Evolutionary conservation across 129 eudicot species (phyloP), one percentile per base, ranked within the genome.

Genomic region (Logfia minima): DNA sequence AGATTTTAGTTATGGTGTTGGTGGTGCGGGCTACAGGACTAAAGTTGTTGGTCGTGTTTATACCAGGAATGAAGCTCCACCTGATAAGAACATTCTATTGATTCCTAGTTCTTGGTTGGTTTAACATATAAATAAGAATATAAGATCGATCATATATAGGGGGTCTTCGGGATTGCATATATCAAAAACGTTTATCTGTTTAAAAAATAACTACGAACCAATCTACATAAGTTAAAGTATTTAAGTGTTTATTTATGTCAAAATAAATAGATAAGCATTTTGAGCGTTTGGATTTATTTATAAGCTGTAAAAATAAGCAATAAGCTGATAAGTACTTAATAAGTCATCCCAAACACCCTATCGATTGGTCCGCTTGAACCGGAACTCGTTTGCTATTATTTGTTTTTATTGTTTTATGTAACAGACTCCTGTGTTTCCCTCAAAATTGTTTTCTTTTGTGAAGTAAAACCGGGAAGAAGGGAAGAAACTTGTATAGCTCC

Each of bases 401-500:
- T 5, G 1, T 4, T 35, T 35, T 35, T 35, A 35, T 35, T 6
- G 17, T 68, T 32, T 2, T 11, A 8, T 72, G 31, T 73, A 51
- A 55, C 64, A 80, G 84, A 70, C 75, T 55, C 74, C 82, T 22
- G 53, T 76, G 5, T 82, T 19, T 58, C 82, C 82, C 34, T 76
- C 82, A 22, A 82, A 82, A 31, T 52, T 82, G 78, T 77, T 82
- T 82, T 82, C 82, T 77, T 76, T 62, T 82, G 85, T 39, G 81
- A 77, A 52, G 45, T 70, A 37, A 63, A 77, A 66, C 85, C 79
- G 19, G 74, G 77, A 62, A 77, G 72, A 14, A 82, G 85, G 22
- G 85, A 81, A 34, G 85, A 82, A 76, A 82, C 85, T 14, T 72
- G 81, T 77, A 82, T 82, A 48, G 90, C 87, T 70, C 84, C 85